These are phyloP conservation scores for Neospermospora avenae DNA, from an alignment of 2,329 filamentous ascomycete species.

Conservation along the genomic window DNA sequence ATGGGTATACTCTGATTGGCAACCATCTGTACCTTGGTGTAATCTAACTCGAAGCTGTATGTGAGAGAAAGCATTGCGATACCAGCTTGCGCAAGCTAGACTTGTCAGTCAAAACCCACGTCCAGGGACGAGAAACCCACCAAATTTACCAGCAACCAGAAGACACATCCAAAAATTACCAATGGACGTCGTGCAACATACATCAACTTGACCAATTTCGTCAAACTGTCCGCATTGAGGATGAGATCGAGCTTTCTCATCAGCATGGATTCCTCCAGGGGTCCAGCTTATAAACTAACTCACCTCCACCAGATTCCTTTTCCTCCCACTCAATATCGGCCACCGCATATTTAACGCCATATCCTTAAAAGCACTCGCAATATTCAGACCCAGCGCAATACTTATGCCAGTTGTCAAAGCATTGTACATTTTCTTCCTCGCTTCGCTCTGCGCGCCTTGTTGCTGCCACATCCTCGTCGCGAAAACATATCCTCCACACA, in stretches of 20 bases:
- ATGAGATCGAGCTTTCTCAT: conserved; percentile 32
- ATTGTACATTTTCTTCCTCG: conserved; percentile 42
- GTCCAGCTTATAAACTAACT: conserved; percentile 6
- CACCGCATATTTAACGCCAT: conserved; percentile 45
- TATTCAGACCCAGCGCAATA: conserved; percentile 42
- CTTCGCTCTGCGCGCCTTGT: conserved; percentile 33
- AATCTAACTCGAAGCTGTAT: conserved; percentile 42
- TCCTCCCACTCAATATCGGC: conserved; percentile 41
- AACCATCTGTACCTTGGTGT: conserved; percentile 33
- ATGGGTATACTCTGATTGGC: conserved; percentile 38
- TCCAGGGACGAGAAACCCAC: conserved; percentile 22
- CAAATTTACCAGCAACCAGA: conserved; percentile 36
- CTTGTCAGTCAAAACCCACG: background rate
- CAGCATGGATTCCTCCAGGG: conserved; percentile 7
- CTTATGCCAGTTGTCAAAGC: conserved; percentile 43
- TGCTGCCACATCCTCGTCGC: conserved; percentile 17
- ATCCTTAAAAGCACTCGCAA: conserved; percentile 42
- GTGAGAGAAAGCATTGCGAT: conserved; percentile 43
- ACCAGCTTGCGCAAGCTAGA: conserved; percentile 41
- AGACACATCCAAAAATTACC: conserved; percentile 30
- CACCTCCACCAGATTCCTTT: conserved; percentile 41
- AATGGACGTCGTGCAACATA: conserved; percentile 29
- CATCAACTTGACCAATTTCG: conserved; percentile 31
- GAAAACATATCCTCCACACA: conserved; percentile 27
- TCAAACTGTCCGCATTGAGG: conserved; percentile 35